phyloP scores from a whole-genome alignment of 1,284 basidiomycete genomes.

The Phlebopus sp. region DNA sequence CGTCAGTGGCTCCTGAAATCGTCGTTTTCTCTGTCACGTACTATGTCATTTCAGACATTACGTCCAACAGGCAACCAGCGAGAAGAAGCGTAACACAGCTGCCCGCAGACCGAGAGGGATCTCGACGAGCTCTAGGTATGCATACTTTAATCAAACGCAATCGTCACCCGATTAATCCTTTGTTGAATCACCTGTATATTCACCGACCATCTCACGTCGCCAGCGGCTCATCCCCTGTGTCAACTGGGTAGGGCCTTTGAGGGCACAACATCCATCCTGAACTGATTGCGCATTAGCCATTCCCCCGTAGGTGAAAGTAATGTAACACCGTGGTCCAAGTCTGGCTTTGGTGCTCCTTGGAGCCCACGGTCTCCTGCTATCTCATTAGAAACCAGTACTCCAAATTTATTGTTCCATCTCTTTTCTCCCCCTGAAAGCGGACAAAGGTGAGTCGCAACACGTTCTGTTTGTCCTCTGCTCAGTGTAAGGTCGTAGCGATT shows the following conservation, averaged over 20 bases:
- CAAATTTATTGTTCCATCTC: conserved; percentile 63
- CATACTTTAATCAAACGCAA: conserved; percentile 6
- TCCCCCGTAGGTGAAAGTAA: conserved; percentile 26
- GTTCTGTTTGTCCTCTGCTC: conserved; percentile 16
- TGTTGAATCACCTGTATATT: conserved; percentile 26
- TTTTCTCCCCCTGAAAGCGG: conserved; percentile 66
- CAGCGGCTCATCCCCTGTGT: conserved; percentile 32
- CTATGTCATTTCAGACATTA: conserved; percentile 49
- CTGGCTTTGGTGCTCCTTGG: conserved; percentile 29
- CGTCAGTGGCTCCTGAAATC: conserved; percentile 45
- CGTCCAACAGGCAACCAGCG: conserved; percentile 77
- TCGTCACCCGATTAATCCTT: conserved; percentile 14
- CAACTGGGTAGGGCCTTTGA: conserved; percentile 33
- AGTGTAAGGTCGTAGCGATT: conserved; percentile 21
- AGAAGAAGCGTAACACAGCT: conserved; percentile 67
- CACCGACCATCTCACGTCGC: conserved; percentile 22
- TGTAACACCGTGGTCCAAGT: conserved; percentile 30
- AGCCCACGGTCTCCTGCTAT: conserved; percentile 48
- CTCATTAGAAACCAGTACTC: conserved; percentile 53
- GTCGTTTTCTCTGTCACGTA: conserved; percentile 21
- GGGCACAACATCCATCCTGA: conserved; percentile 21
- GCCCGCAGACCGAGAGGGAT: conserved; percentile 62
- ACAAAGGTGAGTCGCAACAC: conserved; percentile 41
- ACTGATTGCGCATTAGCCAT: conserved; percentile 27
- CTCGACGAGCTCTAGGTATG: conserved; percentile 45